phyloP scores from a whole-genome alignment of 2,329 filamentous ascomycete species.

The Trichoderma atrobrunneum region DNA sequence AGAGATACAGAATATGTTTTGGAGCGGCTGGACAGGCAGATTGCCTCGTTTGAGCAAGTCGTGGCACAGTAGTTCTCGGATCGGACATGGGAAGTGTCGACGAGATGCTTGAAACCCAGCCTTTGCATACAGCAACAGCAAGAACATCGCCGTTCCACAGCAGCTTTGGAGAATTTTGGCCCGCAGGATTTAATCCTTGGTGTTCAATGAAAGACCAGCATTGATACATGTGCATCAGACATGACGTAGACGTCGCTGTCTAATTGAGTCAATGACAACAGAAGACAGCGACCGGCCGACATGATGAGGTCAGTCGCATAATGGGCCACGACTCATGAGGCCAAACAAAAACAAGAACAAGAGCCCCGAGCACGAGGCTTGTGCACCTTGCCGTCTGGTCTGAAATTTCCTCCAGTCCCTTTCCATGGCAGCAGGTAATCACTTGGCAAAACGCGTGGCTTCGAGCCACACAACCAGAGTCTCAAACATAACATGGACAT shows the following conservation, averaged over 20 bases:
- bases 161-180: background rate
- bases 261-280: background rate
- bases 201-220: background rate
- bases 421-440: background rate
- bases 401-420: background rate
- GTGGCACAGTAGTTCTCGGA: background rate
- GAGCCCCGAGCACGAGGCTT: background rate
- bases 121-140: background rate
- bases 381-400: background rate
- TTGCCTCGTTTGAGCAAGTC: background rate
- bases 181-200: background rate
- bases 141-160: background rate
- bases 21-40: slow-evolving; percentile 1
- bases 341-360: background rate
- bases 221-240: background rate
- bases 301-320: slow-evolving; percentile 4
- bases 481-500: background rate
- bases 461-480: slow-evolving; percentile 2
- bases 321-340: background rate
- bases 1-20: background rate
- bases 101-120: background rate
- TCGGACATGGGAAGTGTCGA: too few relatives aligned
- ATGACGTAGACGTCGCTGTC: background rate
- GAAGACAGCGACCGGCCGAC: background rate
- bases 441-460: slow-evolving; percentile 2